Evolutionary conservation across 2,329 filamentous ascomycete species (phyloP).

Genomic region (Penicillium aurantiogriseum): DNA sequence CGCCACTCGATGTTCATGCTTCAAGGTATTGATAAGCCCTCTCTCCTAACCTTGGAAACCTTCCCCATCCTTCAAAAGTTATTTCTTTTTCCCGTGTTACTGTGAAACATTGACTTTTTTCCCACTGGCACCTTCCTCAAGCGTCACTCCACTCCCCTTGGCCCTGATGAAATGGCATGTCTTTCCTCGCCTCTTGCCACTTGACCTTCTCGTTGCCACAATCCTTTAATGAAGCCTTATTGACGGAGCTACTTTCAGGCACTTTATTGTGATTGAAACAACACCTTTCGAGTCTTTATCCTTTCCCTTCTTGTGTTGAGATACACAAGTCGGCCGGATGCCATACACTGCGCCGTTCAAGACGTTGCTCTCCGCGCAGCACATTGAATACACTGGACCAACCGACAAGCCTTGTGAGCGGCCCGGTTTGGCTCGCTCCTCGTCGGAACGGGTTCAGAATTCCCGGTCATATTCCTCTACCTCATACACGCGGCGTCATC

Average conservation of each 20-base stretch:
- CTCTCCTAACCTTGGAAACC: not conserved
- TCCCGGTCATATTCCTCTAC: slow-evolving; percentile 59
- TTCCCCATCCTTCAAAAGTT: slow-evolving; percentile 10
- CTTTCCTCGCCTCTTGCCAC: slow-evolving; percentile 13
- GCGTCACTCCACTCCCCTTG: not conserved
- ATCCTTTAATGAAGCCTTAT: slow-evolving; percentile 7
- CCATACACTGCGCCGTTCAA: slow-evolving; percentile 53
- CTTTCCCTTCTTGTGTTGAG: slow-evolving; percentile 29
- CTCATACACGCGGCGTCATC: slow-evolving; percentile 61
- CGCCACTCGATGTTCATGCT: slow-evolving; percentile 3
- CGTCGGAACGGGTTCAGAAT: slow-evolving; percentile 46
- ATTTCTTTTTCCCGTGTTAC: slow-evolving; percentile 18
- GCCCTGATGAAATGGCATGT: slow-evolving; percentile 10
- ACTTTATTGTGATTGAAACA: slow-evolving; percentile 10
- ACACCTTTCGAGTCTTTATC: not conserved
- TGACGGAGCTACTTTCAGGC: slow-evolving; percentile 4
- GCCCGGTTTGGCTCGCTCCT: slow-evolving; percentile 20
- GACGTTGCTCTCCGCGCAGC: slow-evolving; percentile 55
- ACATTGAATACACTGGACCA: slow-evolving; percentile 53
- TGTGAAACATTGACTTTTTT: slow-evolving; percentile 21
- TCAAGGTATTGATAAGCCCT: slow-evolving; percentile 9
- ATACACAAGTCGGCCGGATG: slow-evolving; percentile 45
- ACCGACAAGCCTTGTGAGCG: slow-evolving; percentile 23
- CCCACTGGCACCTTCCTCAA: slow-evolving; percentile 18
- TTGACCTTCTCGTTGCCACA: slow-evolving; percentile 12